Evolutionary conservation across 2,329 filamentous ascomycete genomes (phyloP).

Genomic region (Dendrostoma leiphaemia): DNA sequence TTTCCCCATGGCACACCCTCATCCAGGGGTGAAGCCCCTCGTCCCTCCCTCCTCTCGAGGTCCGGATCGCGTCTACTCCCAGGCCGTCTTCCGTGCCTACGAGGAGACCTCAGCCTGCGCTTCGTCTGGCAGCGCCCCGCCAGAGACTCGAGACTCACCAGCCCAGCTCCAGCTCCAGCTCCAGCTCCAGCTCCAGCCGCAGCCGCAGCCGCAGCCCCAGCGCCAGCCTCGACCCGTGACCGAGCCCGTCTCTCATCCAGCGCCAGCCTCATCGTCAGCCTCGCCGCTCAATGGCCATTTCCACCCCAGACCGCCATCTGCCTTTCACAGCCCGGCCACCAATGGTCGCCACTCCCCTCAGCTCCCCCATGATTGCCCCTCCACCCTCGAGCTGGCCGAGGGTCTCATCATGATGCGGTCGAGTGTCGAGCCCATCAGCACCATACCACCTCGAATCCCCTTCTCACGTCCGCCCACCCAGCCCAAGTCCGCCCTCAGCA

Average conservation of each 20-base stretch:
- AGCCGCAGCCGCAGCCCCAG: background rate
- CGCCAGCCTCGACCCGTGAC: conserved; percentile 2
- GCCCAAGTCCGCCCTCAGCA: background rate
- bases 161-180: background rate
- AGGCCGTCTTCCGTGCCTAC: conserved; percentile 14
- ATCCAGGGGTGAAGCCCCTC: conserved; percentile 8
- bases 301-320: background rate
- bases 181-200: background rate
- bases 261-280: background rate
- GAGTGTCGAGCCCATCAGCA: conserved; percentile 12
- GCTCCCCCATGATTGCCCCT: background rate
- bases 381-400: conserved; percentile 13
- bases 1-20: conserved; percentile 12
- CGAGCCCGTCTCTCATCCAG: background rate
- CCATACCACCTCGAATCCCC: conserved; percentile 10
- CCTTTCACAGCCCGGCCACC: background rate
- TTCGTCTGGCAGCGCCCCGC: background rate
- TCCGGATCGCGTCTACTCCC: conserved; percentile 2
- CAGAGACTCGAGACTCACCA: background rate
- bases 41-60: conserved; percentile 4
- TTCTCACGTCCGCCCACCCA: conserved; percentile 4
- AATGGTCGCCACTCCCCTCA: background rate
- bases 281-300: background rate
- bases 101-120: conserved; percentile 1
- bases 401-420: conserved; percentile 18